Evolutionary conservation across 192 early-diverging fungal genomes (phyloP).

Genomic region (Dissophora globulifera): DNA sequence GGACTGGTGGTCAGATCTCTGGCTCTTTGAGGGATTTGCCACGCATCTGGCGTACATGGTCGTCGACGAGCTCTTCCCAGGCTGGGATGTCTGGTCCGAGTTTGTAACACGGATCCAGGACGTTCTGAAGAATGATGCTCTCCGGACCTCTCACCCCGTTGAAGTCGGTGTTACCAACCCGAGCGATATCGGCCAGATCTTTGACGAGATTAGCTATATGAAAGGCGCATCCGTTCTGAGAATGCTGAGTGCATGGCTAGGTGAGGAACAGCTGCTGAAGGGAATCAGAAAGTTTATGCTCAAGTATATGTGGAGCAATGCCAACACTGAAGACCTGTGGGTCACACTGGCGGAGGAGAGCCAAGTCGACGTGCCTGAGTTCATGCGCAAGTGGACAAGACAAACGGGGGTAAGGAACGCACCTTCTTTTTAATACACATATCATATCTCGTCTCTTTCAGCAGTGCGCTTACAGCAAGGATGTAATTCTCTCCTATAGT

Average conservation of each 20-base stretch:
- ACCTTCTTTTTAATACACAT: no score
- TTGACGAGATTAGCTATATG: constrained; percentile 87
- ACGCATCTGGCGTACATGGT: constrained; percentile 67
- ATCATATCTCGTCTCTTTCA: no score
- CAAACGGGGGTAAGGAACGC: constrained; percentile 77
- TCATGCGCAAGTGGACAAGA: constrained; percentile 86
- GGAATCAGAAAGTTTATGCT: constrained; percentile 71
- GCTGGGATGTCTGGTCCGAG: constrained; percentile 79
- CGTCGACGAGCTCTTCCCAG: constrained; percentile 78
- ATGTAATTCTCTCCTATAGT: no score
- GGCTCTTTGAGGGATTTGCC: constrained; percentile 62
- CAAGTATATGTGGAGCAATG: constrained; percentile 74
- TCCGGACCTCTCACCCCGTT: constrained; percentile 86
- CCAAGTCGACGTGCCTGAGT: constrained; percentile 67
- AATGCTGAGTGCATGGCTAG: constrained; percentile 76
- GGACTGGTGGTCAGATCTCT: constrained; percentile 62
- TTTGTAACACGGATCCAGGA: constrained; percentile 77
- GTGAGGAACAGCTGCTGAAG: constrained; percentile 56
- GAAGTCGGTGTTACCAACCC: constrained; percentile 76
- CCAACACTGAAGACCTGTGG: constrained; percentile 83
- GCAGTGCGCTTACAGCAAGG: no score
- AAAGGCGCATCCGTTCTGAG: constrained; percentile 86
- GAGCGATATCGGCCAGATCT: constrained; percentile 84
- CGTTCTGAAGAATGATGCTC: constrained; percentile 75
- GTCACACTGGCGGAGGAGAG: constrained; percentile 67